Base-by-base conservation (phyloP, 768 basidiomycete genomes). In the Lepiota brunneoincarnata region DNA sequence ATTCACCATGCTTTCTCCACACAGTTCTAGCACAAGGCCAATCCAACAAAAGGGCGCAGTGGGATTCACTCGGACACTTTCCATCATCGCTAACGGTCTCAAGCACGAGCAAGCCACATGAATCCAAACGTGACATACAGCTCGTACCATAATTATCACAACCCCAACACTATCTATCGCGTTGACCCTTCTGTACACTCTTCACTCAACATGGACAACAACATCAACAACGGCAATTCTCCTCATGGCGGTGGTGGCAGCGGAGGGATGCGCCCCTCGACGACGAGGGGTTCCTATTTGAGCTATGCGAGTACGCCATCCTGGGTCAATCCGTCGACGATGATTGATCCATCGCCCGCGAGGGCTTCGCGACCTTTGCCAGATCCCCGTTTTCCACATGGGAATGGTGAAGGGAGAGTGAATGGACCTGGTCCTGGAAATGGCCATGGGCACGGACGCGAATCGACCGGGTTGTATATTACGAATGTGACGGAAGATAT, bases 231-330 rank as follows among this genome's bases (percentile, higher is more conserved):
- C 28, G 18, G 34, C 34, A 31, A 31, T 9, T 11, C 17, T 11
- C 12, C 12, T 6, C n/a, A 34, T n/a, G 34, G 17, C 4, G 0
- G 11, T 18, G 7, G 45, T 26, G 9, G 45, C 14, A 7, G 42
- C 5, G 23, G 23, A 14, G 31, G 31, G 34, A 26, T 31, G n/a
- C 43, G 31, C 24, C 24, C 37, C 9, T 46, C 40, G 17, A 26
- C 10, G 24, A 54, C 44, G 26, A 46, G 52, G 44, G 46, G 38
- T 47, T 46, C 43, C 12, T 54, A 54, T 46, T 46, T 54, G 37
- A 54, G 52, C 40, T 54, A 54, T 38, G 52, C 52, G 36, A 47
- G 44, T 40, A 54, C 52, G 20, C 52, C 52, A 1, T 46, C 43
- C 11, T 54, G 52, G 52, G 44, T 39, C 9, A 54, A 54, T 46